These are phyloP conservation scores for Seiridium cupressi DNA, from an alignment of 2,329 filamentous ascomycete species.

Conservation along the genomic window DNA sequence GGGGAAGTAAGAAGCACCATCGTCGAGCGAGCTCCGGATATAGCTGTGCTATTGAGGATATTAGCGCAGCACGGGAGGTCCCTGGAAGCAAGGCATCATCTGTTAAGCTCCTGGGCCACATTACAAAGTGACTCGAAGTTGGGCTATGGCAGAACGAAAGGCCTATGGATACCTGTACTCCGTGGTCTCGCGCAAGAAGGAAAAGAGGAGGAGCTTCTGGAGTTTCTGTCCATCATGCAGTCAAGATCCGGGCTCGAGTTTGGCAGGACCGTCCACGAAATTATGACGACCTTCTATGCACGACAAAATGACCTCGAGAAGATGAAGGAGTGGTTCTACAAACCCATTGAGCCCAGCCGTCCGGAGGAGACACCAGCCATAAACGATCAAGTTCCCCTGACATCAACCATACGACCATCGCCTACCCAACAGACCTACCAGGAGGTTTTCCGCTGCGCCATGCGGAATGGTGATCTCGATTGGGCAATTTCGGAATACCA, in stretches of 20 bases:
- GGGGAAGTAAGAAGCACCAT: not conserved
- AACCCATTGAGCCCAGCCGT: constrained; percentile 40
- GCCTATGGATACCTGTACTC: constrained; percentile 49
- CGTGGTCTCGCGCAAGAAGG: constrained; percentile 61
- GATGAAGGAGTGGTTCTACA: constrained; percentile 67
- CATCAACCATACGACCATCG: not conserved
- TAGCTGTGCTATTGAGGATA: constrained; percentile 18
- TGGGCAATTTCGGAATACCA: constrained; percentile 64
- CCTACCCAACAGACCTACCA: constrained; percentile 47
- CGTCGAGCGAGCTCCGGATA: constrained; percentile 17
- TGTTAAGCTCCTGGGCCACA: constrained; percentile 15
- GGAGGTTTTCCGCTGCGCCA: constrained; percentile 59
- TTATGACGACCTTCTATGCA: constrained; percentile 64
- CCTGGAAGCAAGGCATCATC: constrained; percentile 25
- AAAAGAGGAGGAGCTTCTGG: constrained; percentile 54
- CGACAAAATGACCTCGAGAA: constrained; percentile 53
- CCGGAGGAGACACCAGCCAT: constrained; percentile 9
- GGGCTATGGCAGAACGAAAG: constrained; percentile 31
- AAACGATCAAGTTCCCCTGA: not conserved
- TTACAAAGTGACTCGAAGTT: constrained; percentile 7
- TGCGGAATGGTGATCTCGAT: constrained; percentile 55
- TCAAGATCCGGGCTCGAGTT: constrained; percentile 44
- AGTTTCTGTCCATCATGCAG: constrained; percentile 49
- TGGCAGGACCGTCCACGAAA: constrained; percentile 43
- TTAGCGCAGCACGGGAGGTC: constrained; percentile 27